phyloP scores from a whole-genome alignment of 495 filamentous ascomycete genomes.

The Penicillium egyptiacum region DNA sequence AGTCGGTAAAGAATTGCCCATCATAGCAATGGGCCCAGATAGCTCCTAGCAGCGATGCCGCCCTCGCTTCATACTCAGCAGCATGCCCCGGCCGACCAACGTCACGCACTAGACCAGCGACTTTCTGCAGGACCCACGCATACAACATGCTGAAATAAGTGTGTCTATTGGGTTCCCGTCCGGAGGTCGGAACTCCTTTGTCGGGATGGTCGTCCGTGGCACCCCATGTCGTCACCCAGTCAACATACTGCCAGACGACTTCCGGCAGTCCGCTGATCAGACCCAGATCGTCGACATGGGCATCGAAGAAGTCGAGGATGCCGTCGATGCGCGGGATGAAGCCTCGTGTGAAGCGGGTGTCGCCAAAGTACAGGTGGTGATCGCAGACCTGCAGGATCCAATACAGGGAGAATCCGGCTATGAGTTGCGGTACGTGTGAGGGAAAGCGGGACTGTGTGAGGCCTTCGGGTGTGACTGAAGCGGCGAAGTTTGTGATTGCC shows the following conservation, averaged over 20 bases:
- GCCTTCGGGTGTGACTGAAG: slow-evolving; percentile 32
- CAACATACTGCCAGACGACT: slow-evolving; percentile 41
- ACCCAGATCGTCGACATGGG: slow-evolving; percentile 30
- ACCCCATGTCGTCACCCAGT: slow-evolving; percentile 43
- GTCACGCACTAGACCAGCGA: slow-evolving; percentile 27
- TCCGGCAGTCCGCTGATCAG: slow-evolving; percentile 31
- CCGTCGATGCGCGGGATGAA: slow-evolving; percentile 40
- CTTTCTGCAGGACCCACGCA: slow-evolving; percentile 32
- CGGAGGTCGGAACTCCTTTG: slow-evolving; percentile 38
- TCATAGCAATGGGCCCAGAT: slow-evolving; percentile 38
- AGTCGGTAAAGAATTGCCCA: slow-evolving; percentile 35
- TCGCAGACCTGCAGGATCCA: slow-evolving; percentile 42
- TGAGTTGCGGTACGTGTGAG: slow-evolving; percentile 35
- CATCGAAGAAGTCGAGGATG: slow-evolving; percentile 39
- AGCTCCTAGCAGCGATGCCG: slow-evolving; percentile 19
- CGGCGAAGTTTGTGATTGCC: slow-evolving; percentile 37
- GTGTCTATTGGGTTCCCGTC: slow-evolving; percentile 27
- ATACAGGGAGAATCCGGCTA: slow-evolving; percentile 39
- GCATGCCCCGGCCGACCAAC: slow-evolving; percentile 33
- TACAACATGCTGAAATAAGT: slow-evolving; percentile 44
- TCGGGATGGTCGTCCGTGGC: slow-evolving; percentile 36
- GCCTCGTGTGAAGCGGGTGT: slow-evolving; percentile 25
- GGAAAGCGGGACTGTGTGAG: slow-evolving; percentile 41
- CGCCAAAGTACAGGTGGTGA: slow-evolving; percentile 38
- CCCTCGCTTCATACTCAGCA: slow-evolving; percentile 35